Percentiles rank a stretch among this genome's conserved stretches.
These are phyloP conservation scores for Aspergillus baeticus DNA, from an alignment of 495 filamentous ascomycete species.

Conservation along the genomic window DNA sequence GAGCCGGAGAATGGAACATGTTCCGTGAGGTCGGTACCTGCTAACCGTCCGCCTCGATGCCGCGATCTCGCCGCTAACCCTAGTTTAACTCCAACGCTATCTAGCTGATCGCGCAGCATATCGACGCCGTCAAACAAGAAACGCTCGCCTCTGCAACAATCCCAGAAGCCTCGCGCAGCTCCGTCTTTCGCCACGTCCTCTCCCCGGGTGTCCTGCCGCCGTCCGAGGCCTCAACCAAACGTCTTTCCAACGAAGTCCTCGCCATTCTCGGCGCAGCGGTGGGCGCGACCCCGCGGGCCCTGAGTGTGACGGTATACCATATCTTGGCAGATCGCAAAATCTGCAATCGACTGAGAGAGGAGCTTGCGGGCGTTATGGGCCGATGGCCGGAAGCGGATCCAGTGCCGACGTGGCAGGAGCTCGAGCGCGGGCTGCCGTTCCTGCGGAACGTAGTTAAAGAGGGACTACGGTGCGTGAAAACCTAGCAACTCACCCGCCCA, in stretches of 20 bases:
- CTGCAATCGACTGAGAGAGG: background rate
- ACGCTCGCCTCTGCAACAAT: background rate
- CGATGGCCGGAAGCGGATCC: background rate
- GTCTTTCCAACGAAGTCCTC: background rate
- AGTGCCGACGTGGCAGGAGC: slow-evolving; percentile 1
- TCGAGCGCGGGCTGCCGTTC: slow-evolving; percentile 10
- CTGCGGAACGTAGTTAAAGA: slow-evolving; percentile 8
- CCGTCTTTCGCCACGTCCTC: slow-evolving; percentile 8
- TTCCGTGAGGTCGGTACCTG: background rate
- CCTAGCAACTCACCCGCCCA: too few relatives aligned
- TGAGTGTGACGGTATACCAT: slow-evolving; percentile 5
- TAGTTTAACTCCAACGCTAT: background rate
- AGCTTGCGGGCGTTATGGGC: slow-evolving; percentile 8
- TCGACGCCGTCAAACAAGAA: background rate
- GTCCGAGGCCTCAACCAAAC: background rate
- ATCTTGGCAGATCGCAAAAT: background rate
- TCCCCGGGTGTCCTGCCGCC: slow-evolving; percentile 2
- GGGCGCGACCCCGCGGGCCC: background rate
- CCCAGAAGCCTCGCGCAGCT: background rate
- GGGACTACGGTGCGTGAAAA: slow-evolving; percentile 8
- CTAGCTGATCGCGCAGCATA: background rate
- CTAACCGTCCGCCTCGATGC: too few relatives aligned
- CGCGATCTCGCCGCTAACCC: too few relatives aligned
- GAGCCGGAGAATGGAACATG: background rate
- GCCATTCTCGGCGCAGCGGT: slow-evolving; percentile 2